Base-by-base conservation (phyloP, 441 rosid species). In the Aquilaria agallochum region DNA sequence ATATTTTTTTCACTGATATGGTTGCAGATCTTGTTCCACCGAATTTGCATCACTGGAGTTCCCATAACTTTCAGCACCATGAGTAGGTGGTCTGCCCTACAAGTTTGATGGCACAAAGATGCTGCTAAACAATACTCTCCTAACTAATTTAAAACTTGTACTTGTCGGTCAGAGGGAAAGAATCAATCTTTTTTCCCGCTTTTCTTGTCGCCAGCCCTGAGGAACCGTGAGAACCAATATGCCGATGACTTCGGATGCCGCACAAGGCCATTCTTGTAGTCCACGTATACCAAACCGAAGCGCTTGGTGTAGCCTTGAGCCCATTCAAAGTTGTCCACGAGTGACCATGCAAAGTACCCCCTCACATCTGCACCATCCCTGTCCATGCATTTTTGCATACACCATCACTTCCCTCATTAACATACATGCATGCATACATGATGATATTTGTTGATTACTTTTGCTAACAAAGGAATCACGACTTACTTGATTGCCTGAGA, bases 291-390 rank as follows among this genome's bases (percentile, higher is more conserved):
- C 76, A 93, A 67, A 49, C 98, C 97, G 12, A 86, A 90, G 31
- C 98, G 85, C 74, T 90, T 93, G 15, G 95, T 88, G 64, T 80
- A 90, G 36, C 97, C 97, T 73, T 85, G 86, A 6, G 85, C 88
- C 98, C 98, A 88, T 67, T 93, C 97, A 50, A 92, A 89, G 75
- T 89, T 89, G 77, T 92, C 98, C 71, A 89, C 9, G 59, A 92
- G 73, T 11, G 97, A 88, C 97, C 98, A 90, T 0, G 91, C 97
- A 36, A 88, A 93, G 71, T 93, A 82, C 66, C 98, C 97, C 74
- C 86, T 83, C 76, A 88, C 88, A 62, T 90, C 83, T 8, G 59
- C 92, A 66, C 95, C 97, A 15, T 90, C 97, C 69, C 97, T 88
- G 84, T 63, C 34, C 40, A 64, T 45, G 10, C 2, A 27, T 27